These are phyloP conservation scores for Orbilia blumenaviensis DNA, from an alignment of 2,329 filamentous ascomycete species.

Conservation along the genomic window DNA sequence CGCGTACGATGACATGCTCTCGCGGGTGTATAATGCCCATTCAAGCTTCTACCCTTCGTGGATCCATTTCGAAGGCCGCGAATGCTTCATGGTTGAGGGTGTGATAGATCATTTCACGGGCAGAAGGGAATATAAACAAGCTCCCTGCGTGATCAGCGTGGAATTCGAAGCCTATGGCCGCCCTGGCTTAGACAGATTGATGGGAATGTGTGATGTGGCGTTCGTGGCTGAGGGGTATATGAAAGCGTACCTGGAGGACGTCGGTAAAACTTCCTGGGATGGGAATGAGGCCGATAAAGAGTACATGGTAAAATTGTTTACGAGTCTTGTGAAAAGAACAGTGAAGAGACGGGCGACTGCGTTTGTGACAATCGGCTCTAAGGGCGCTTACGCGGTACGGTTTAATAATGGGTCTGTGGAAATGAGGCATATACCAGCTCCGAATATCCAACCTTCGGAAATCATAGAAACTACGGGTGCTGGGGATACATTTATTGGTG, in stretches of 20 bases:
- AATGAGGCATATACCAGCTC: constrained; percentile 26
- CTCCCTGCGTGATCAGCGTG: constrained; percentile 40
- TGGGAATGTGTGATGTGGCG: constrained; percentile 46
- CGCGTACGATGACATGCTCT: constrained; percentile 50
- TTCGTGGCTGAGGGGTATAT: constrained; percentile 54
- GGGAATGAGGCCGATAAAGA: constrained; percentile 9
- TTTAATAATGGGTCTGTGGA: neutral
- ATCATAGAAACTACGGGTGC: constrained; percentile 55
- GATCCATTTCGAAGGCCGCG: constrained; percentile 56
- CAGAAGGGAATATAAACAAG: constrained; percentile 6
- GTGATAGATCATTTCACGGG: constrained; percentile 35
- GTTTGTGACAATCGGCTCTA: constrained; percentile 31
- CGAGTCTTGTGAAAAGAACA: neutral
- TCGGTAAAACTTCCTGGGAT: neutral
- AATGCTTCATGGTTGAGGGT: constrained; percentile 52
- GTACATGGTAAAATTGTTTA: constrained; percentile 13
- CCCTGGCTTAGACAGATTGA: constrained; percentile 48
- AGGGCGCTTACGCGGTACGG: constrained; percentile 19
- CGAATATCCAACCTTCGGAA: constrained; percentile 22
- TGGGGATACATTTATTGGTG: constrained; percentile 56
- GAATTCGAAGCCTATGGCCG: constrained; percentile 55
- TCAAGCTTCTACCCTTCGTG: constrained; percentile 51
- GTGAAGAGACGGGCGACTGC: constrained; percentile 13
- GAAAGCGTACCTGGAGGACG: constrained; percentile 17
- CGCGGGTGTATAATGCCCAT: constrained; percentile 40